Base-by-base conservation (phyloP, 1,284 basidiomycete species). In the Tilletiopsis washingtonensis region DNA sequence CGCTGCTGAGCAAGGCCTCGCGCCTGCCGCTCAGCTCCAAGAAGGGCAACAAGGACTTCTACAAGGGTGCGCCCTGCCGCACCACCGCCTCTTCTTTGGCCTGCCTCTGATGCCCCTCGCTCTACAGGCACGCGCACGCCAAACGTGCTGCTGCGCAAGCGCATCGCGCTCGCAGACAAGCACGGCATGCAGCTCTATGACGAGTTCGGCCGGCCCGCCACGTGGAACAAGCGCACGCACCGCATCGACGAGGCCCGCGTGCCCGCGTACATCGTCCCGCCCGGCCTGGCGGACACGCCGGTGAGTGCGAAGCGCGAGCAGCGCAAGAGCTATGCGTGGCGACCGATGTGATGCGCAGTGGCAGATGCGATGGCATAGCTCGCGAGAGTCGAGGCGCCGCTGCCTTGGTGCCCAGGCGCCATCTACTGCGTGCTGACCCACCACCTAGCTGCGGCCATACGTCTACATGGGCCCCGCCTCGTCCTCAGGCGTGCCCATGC, bases 11-110 rank as follows among this genome's bases (percentile, higher is more conserved):
- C 47, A 73, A 73, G 44, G 70, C 70, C 41, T 63, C 63, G 37
- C 59, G 70, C 15, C 53, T 73, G 34, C 69, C 70, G 25, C 59
- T 73, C 43, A 70, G 44, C 43, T 71, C 69, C 3, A 73, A 73
- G 39, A 65, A 64, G 45, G 70, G 56, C 9, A 73, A 73, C 49
- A 66, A 64, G 41, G 69, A 73, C 46, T 73, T 71, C 49, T 73
- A 69, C 62, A 73, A 73, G 49, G 70, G 58, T 58, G n/a, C 20
- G 55, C 27, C n/a, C n/a, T n/a, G n/a, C n/a, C n/a, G n/a, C n/a
- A n/a, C n/a, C n/a, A n/a, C n/a, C n/a, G n/a, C n/a, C n/a, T n/a
- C n/a, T n/a, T n/a, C n/a, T n/a, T n/a, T n/a, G n/a, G n/a, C n/a
- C n/a, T n/a, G n/a, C n/a, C 37, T 29, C 27, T 19, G 21, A 20